These are phyloP conservation scores for Mucor velutinosus DNA, from an alignment of 371 early-diverging fungal genomes.

Conservation along the genomic window DNA sequence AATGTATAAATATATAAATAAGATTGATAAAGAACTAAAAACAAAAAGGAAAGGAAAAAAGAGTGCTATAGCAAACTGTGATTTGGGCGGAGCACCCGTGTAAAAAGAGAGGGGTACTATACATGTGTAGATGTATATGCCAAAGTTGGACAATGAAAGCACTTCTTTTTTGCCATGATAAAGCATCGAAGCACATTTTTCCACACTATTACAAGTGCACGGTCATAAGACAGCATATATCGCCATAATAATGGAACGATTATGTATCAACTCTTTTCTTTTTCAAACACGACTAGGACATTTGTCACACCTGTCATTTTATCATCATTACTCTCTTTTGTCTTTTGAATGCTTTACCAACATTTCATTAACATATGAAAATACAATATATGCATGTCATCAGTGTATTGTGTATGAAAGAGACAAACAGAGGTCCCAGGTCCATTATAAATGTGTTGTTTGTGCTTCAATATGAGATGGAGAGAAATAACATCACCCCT, in stretches of 20 bases:
- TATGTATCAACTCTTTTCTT: not conserved
- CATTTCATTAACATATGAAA: not conserved
- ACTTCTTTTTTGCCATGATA: not conserved
- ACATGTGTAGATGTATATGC: not conserved
- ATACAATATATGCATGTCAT: not conserved
- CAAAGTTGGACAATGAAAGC: conserved; percentile 8
- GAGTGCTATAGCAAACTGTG: not conserved
- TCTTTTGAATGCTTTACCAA: not conserved
- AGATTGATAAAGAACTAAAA: not conserved
- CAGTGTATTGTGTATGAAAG: not conserved
- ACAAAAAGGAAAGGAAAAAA: not conserved
- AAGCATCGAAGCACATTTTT: conserved; percentile 13
- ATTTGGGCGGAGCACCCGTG: not conserved
- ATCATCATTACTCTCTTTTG: not conserved
- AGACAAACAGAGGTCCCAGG: conserved; percentile 1
- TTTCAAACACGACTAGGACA: not conserved
- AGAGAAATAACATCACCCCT: not conserved
- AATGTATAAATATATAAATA: conserved; percentile 1
- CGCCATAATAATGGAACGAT: conserved; percentile 2
- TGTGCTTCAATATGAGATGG: not conserved
- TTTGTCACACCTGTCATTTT: conserved; percentile 18
- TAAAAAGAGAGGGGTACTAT: not conserved
- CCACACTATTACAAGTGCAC: conserved; percentile 4
- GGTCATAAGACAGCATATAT: conserved; percentile 4
- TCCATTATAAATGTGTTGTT: not conserved